Evolutionary conservation across 306 rosid species (phyloP).

Genomic region (Gynostemma pentaphyllum): DNA sequence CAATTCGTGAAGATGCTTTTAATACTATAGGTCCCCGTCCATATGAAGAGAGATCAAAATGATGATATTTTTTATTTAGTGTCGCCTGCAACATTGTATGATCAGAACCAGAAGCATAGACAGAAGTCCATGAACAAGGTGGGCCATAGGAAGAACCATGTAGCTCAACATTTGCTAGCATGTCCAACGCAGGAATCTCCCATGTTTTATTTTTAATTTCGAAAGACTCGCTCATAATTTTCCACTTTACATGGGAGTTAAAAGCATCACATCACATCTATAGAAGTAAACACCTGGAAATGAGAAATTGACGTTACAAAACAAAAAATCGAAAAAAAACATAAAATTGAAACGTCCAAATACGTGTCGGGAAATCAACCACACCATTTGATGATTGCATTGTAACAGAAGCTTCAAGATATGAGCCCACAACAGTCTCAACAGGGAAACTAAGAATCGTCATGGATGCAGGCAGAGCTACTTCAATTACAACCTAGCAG

Average conservation of each 20-base stretch:
- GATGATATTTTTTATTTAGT: slow-evolving; percentile 48
- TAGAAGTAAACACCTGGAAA: slow-evolving; percentile 67
- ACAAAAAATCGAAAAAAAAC: slow-evolving; percentile 15
- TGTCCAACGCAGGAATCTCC: slow-evolving; percentile 33
- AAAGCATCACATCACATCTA: slow-evolving; percentile 84
- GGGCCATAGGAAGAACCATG: slow-evolving; percentile 31
- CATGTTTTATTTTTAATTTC: slow-evolving; percentile 48
- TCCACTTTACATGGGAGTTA: slow-evolving; percentile 67
- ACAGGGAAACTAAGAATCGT: slow-evolving; percentile 62
- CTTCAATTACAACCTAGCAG: slow-evolving; percentile 66
- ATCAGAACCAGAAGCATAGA: slow-evolving; percentile 72
- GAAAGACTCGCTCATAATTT: slow-evolving; percentile 67
- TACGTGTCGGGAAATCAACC: slow-evolving; percentile 13
- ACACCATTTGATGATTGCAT: slow-evolving; percentile 83
- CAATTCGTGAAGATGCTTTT: slow-evolving; percentile 56
- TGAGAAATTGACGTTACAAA: slow-evolving; percentile 16
- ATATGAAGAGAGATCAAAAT: slow-evolving; percentile 26
- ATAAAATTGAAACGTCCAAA: slow-evolving; percentile 7
- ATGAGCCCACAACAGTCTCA: slow-evolving; percentile 82
- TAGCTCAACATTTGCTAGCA: slow-evolving; percentile 26
- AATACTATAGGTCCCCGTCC: slow-evolving; percentile 59
- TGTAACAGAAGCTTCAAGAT: slow-evolving; percentile 79
- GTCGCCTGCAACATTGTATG: slow-evolving; percentile 65
- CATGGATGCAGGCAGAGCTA: slow-evolving; percentile 65
- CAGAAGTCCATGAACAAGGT: slow-evolving; percentile 64